phyloP scores from a whole-genome alignment of 2,329 filamentous ascomycete genomes.

The Trichophyton schoenleinii region DNA sequence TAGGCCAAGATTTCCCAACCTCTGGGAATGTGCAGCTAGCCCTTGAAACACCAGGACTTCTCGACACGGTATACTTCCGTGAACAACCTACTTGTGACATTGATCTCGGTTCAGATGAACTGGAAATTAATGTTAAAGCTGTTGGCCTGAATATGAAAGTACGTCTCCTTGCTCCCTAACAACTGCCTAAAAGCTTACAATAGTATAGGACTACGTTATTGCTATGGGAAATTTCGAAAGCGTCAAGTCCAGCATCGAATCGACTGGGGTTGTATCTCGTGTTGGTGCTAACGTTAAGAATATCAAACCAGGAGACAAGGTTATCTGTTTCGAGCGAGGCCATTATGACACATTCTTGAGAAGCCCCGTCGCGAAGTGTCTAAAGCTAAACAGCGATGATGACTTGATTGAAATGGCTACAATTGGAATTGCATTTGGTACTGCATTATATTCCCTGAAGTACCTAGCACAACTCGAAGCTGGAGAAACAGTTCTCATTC shows the following conservation, averaged over 20 bases:
- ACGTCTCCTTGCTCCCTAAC: not conserved
- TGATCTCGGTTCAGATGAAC: not conserved
- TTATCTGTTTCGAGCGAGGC: not conserved
- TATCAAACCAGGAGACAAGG: slow-evolving; percentile 7
- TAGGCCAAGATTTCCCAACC: not conserved
- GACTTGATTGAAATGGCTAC: slow-evolving; percentile 8
- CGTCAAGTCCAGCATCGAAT: slow-evolving; percentile 7
- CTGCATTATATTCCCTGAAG: slow-evolving; percentile 8
- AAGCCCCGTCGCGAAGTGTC: not conserved
- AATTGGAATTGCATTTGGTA: slow-evolving; percentile 8
- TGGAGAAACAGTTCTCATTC: slow-evolving; percentile 15
- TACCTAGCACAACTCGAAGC: slow-evolving; percentile 10
- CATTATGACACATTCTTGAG: not conserved
- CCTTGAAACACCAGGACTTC: not conserved
- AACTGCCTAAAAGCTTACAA: not conserved
- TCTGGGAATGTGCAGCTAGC: not conserved
- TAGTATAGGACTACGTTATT: not conserved
- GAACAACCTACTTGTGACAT: not conserved
- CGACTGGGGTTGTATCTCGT: slow-evolving; percentile 7
- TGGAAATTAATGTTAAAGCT: not conserved
- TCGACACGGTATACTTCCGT: not conserved
- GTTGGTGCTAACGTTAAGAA: slow-evolving; percentile 4
- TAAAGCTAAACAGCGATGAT: slow-evolving; percentile 7
- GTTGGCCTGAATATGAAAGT: not conserved
- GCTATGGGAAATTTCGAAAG: not conserved